phyloP scores from a whole-genome alignment of 192 early-diverging fungal species.

The Podila minutissima region DNA sequence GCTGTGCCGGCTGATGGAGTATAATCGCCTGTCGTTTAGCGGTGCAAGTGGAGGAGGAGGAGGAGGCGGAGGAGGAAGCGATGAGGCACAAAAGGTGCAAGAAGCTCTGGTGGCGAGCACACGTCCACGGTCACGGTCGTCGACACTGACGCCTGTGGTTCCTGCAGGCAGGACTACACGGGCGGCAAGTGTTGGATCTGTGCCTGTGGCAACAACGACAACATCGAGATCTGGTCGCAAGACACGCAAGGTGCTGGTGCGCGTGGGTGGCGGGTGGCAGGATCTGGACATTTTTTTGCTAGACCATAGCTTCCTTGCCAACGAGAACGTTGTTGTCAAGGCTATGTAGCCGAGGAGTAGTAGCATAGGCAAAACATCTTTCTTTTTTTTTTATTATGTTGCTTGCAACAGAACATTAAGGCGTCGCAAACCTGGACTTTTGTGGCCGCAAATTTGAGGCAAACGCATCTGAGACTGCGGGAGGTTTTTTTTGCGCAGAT shows the following conservation, averaged over 20 bases:
- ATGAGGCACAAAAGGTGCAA: slow-evolving; percentile 11
- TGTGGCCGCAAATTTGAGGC: too few relatives aligned
- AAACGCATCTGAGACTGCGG: too few relatives aligned
- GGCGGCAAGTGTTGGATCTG: neutral
- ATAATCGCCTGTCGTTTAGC: slow-evolving; percentile 9
- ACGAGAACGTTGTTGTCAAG: slow-evolving; percentile 1
- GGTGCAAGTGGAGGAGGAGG: neutral
- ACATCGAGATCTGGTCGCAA: slow-evolving; percentile 6
- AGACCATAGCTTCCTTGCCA: slow-evolving; percentile 38
- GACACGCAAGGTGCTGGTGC: slow-evolving; percentile 61
- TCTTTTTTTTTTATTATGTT: too few relatives aligned
- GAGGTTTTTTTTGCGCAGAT: too few relatives aligned
- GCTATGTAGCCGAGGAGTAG: neutral
- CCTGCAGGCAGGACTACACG: neutral
- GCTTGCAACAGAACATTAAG: too few relatives aligned
- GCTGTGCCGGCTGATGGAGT: slow-evolving; percentile 60
- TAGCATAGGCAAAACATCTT: neutral
- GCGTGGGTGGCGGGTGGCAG: slow-evolving; percentile 68
- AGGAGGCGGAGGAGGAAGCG: slow-evolving; percentile 2
- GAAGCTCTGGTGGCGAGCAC: slow-evolving; percentile 13
- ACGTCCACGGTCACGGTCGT: neutral
- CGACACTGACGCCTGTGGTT: neutral
- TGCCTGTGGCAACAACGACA: neutral
- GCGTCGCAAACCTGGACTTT: too few relatives aligned
- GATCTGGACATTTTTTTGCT: slow-evolving; percentile 67